Base-by-base conservation (phyloP, 306 rosid genomes). In the Cucurbita ficifolia region DNA sequence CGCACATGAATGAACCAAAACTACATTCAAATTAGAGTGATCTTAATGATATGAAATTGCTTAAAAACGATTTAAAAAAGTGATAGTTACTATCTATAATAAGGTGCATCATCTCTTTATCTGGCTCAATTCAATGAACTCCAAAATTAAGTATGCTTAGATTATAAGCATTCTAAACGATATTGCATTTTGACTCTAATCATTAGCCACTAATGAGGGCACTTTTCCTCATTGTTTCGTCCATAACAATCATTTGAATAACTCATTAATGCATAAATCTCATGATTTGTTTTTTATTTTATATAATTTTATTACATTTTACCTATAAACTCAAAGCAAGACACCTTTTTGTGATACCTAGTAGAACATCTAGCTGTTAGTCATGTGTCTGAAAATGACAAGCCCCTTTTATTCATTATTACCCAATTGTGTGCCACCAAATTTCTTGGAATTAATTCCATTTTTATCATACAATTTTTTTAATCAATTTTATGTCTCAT, bases 341-440 rank as follows among this genome's bases (percentile, higher is more conserved):
- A 43, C 22, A 43, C 54, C 73, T 68, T 68, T 68, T 48, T 68
- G 6, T 68, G 72, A 68, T 68, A 68, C 56, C 73, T 68, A 24
- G 56, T 68, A 68, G 57, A 68, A 48, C 73, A 48, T 46, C 14
- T 68, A 68, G 73, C 73, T 24, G 55, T 49, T 68, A 1, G 12
- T 14, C 11, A 48, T 14, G 56, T 68, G 57, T 22, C 42, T 68
- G 42, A 68, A 68, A 43, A 46, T 68, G 73, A 68, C 73, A 68
- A 48, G 55, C 11, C 22, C 12, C 10, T 68, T 68, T 68, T 48
- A 7, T 68, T 46, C 40, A 68, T 68, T 46, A 46, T 43, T 1
- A 67, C 7, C 73, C 73, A 67, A 67, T 43, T 21, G 54, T 45
- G 72, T 5, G 54, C 19, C 38, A 21, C 0, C 72, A 43, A 38